Evolutionary conservation across 805 yeast species (phyloP), one percentile per base, ranked within the genome.

Genomic region (Isabelozyma pseudorhagii): DNA sequence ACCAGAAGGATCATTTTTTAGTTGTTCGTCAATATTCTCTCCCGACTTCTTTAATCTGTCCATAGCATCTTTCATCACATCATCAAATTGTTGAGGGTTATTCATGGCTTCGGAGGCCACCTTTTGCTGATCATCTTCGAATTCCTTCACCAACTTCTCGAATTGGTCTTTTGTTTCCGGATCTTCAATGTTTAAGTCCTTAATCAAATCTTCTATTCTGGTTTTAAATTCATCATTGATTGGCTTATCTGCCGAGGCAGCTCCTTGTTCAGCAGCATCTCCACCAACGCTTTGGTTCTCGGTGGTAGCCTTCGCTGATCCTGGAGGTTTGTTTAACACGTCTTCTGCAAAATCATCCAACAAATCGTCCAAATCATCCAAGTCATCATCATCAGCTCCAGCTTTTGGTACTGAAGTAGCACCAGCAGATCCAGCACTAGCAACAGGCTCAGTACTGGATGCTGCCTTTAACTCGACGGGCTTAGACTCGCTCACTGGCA

Each of bases 341-440:
- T 83, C 89, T 52, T 84, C 89, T 40, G 85, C 89, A 62, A 87
- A 87, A 54, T 91, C 97, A 61, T 91, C 97, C 46, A 93, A 74
- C 51, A 89, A 75, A 59, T 89, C 96, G 56, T 89, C 96, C 53
- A 89, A 77, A 56, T 89, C 96, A 59, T 85, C 89, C 46, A 82
- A 70, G 46, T 83, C 87, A 50, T 85, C 78, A 10, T 67, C 75
- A 38, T 57, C 62, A 31, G 36, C 36, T 31, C 57, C 62, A 31
- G 36, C 36, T 31, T 31, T 31, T 5, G 36, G 36, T 5, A 8
- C 25, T 21, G 25, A 21, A 21, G 5, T 8, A 31, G 36, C 5
- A 31, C n/a, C n/a, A 31, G 36, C 10, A 29, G 10, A 9, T 10
- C 36, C 36, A 31, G 34, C 8, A 29, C 10, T 8, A 31, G n/a